phyloP scores from a whole-genome alignment of 2,329 filamentous ascomycete genomes.

The Hymenoscyphus infarciens region DNA sequence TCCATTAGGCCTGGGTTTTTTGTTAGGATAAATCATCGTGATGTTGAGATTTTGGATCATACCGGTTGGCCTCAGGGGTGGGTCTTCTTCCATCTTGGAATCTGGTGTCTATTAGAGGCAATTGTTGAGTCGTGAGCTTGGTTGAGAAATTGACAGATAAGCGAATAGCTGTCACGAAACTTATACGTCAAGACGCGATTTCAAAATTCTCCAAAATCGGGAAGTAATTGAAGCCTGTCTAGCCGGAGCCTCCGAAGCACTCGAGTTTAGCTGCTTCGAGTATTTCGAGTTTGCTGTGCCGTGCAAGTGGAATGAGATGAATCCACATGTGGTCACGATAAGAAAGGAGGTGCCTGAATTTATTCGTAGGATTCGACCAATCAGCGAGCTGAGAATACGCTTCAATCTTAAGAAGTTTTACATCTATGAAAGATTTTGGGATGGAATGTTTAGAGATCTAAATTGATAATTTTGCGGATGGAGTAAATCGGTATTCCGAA shows the following conservation, averaged over 20 bases:
- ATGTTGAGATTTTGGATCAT: background rate
- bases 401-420: too few species aligned
- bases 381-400: too few species aligned
- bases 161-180: background rate
- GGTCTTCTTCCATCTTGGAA: background rate
- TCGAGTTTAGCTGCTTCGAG: background rate
- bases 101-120: too few species aligned
- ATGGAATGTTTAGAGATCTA: too few species aligned
- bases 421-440: too few species aligned
- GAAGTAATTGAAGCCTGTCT: too few species aligned
- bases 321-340: background rate
- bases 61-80: slow-evolving; percentile 16
- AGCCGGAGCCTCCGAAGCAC: background rate
- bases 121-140: background rate
- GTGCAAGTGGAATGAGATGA: background rate
- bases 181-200: background rate
- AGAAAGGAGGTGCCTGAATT: too few species aligned
- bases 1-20: slow-evolving; percentile 20
- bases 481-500: too few species aligned
- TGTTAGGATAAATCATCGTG: background rate
- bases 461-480: too few species aligned
- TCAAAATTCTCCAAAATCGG: too few species aligned
- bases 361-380: too few species aligned
- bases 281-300: background rate
- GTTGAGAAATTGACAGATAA: background rate